Evolutionary conservation across 345 rosid species (phyloP), one percentile per base, ranked within the genome.

Genomic region (Noccaea bulbosa): DNA sequence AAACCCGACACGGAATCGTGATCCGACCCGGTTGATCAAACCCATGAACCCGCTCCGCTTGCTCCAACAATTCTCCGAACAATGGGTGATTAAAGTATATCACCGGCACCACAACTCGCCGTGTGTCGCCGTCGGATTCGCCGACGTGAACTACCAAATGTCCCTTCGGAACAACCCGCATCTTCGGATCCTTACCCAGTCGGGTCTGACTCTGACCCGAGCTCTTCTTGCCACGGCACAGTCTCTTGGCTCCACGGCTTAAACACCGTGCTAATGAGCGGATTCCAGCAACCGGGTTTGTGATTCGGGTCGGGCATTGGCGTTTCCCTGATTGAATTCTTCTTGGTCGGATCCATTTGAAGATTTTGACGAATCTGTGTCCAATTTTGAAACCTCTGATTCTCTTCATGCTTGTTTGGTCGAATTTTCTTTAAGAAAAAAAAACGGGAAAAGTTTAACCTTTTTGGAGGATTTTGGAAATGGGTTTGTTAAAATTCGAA

Each of bases 51-150:
- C 77, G 82, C 85, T 91, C 96, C 54, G 93, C 69, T 76, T 87
- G 86, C 76, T 79, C 83, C 80, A 93, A 67, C 72, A 89, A 79
- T 46, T 87, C 91, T 44, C 86, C 88, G 49, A 93, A 91, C 71
- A 89, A 71, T 7, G 97, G 98, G 62, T 93, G 96, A 62, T 91
- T 91, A 69, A 93, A 83, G 68, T 87, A 89, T 2, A 91, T 81
- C 46, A 89, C 89, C 11, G 98, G 97, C 72, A 93, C 88, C 54
- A 82, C 59, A 7, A 82, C 84, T 4, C 91, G 82, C 69, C 78
- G 61, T 50, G 80, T 74, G 38, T 81, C 84, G 6, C 67, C 81
- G 3, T 63, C 85, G 0, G 88, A 69, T 58, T 81, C 84, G n/a
- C 87, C 96, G 6, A 90, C 86, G 80, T 88, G 88, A 6, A 93